Conservation (phyloP, 208 protist species). For the Leishmania braziliensis region DNA sequence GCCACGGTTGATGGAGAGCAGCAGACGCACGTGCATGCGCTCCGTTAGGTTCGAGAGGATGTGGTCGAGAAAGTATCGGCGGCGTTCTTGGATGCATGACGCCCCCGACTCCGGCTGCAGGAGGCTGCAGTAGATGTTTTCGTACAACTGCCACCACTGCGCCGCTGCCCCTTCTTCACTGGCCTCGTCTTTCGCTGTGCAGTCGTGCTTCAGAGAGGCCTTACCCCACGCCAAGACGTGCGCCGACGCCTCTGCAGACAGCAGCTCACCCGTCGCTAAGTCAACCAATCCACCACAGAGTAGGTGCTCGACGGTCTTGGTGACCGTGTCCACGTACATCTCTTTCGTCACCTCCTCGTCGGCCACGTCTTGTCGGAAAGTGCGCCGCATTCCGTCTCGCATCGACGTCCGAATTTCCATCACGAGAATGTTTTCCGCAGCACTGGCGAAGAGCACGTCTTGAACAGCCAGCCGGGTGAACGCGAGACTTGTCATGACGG, state of each 20-base stretch:
- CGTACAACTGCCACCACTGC: constrained; percentile 32
- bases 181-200: background rate
- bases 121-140: constrained; percentile 25
- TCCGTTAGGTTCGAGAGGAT: constrained; percentile 1
- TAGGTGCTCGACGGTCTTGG: constrained; percentile 64
- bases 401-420: constrained; percentile 88
- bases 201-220: background rate
- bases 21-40: constrained; percentile 72
- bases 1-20: constrained; percentile 81
- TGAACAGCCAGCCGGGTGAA: constrained; percentile 82
- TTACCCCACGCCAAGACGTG: constrained; percentile 3
- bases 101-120: background rate
- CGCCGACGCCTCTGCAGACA: constrained; percentile 13
- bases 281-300: constrained; percentile 66
- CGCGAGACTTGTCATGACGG: constrained; percentile 68
- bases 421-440: constrained; percentile 63
- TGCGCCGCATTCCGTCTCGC: constrained; percentile 50
- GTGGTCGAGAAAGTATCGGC: constrained; percentile 1
- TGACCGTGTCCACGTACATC: constrained; percentile 55
- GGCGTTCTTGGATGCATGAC: background rate
- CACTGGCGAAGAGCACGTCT: constrained; percentile 74
- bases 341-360: constrained; percentile 38
- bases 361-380: constrained; percentile 3
- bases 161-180: background rate
- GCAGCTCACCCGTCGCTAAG: constrained; percentile 59